Percentiles rank a stretch among this genome's conserved stretches.
Evolutionary conservation across 331 rosid genomes (phyloP).

Genomic region (Spiraea crenata): DNA sequence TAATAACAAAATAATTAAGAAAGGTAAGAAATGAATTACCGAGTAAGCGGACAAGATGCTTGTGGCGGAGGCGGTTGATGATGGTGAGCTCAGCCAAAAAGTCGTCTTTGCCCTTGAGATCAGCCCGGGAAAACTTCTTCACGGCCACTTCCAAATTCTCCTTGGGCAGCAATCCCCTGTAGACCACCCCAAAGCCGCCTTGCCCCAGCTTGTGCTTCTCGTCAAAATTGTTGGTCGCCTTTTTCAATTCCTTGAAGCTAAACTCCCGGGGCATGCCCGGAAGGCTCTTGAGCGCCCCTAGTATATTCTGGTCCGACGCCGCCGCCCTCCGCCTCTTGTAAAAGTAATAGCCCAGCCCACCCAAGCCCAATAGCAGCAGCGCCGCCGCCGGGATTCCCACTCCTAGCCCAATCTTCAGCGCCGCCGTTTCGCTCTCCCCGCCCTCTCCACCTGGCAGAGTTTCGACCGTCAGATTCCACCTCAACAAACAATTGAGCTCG

Average conservation of each 20-base stretch:
- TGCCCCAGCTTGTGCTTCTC: constrained; percentile 57
- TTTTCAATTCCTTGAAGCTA: constrained; percentile 49
- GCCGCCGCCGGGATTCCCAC: constrained; percentile 36
- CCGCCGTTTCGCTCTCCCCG: background rate
- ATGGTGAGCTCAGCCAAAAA: constrained; percentile 76
- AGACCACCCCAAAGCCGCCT: constrained; percentile 79
- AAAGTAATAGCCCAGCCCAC: constrained; percentile 20
- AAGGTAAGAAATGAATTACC: constrained; percentile 30
- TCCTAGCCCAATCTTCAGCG: constrained; percentile 42
- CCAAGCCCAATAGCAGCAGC: constrained; percentile 15
- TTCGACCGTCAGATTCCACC: constrained; percentile 66
- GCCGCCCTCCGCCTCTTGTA: constrained; percentile 18
- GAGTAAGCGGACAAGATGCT: constrained; percentile 57
- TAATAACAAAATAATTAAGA: background rate
- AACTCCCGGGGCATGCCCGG: constrained; percentile 78
- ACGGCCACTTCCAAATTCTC: constrained; percentile 62
- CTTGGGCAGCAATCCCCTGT: constrained; percentile 39
- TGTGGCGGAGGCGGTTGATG: constrained; percentile 82
- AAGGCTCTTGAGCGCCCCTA: constrained; percentile 63
- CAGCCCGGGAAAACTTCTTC: constrained; percentile 63
- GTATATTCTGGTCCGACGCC: constrained; percentile 31
- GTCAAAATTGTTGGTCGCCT: constrained; percentile 66
- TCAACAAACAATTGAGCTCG: constrained; percentile 59
- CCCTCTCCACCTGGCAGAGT: constrained; percentile 9
- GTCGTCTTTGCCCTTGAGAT: constrained; percentile 64